These are phyloP conservation scores for Chaetomium tenue DNA, from an alignment of 495 filamentous ascomycete genomes.

Conservation along the genomic window DNA sequence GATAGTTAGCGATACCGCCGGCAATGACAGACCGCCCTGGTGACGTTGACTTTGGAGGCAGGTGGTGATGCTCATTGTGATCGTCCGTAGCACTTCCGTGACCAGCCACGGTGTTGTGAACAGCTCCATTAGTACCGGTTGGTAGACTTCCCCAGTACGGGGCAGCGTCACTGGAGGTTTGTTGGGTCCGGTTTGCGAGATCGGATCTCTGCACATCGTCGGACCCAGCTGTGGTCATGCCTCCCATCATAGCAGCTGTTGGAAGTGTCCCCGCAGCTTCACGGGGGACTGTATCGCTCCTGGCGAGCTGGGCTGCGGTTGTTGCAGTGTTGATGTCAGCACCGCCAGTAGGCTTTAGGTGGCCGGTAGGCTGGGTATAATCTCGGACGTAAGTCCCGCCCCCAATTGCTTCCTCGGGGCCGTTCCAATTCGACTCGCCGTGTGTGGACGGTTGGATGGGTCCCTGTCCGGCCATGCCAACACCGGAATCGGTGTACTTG, in stretches of 20 bases:
- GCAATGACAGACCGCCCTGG: slow-evolving; percentile 26
- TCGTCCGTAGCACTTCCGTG: slow-evolving; percentile 43
- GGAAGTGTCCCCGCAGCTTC: neutral
- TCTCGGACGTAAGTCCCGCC: slow-evolving; percentile 22
- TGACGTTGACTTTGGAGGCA: slow-evolving; percentile 22
- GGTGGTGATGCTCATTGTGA: slow-evolving; percentile 35
- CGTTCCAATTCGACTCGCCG: slow-evolving; percentile 7
- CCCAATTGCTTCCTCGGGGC: slow-evolving; percentile 20
- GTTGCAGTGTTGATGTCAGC: neutral
- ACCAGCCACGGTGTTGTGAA: slow-evolving; percentile 46
- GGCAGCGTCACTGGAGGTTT: neutral
- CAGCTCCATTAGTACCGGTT: slow-evolving; percentile 31
- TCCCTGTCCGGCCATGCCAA: slow-evolving; percentile 27
- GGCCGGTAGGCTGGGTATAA: neutral
- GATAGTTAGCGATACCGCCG: slow-evolving; percentile 22
- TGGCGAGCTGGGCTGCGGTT: neutral
- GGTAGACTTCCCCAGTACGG: slow-evolving; percentile 46
- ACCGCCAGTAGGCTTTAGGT: neutral
- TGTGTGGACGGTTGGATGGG: slow-evolving; percentile 4
- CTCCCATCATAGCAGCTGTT: no score
- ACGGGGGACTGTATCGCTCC: neutral
- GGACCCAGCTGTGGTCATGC: neutral
- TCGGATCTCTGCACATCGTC: neutral
- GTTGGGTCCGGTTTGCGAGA: neutral
- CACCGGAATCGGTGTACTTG: slow-evolving; percentile 35